Evolutionary conservation across 257 asterid genomes (phyloP), one percentile per base, ranked within the genome.

Genomic region (Plectranthus barbatus): DNA sequence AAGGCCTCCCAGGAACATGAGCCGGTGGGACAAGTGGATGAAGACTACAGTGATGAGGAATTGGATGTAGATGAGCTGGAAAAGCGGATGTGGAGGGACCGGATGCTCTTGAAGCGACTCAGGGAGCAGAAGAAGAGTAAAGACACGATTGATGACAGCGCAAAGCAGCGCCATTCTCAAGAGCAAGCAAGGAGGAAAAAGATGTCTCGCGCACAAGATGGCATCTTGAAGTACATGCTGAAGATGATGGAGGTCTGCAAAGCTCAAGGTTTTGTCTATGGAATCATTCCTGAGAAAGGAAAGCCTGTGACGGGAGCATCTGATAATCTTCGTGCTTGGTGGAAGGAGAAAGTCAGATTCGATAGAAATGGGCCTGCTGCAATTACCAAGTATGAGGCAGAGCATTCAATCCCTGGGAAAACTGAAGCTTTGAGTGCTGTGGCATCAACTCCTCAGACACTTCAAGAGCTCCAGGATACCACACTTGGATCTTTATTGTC

Each of bases 171-270:
- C 1, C 83, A 74, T 21, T 75, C 87, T 1, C 83, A 71, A 50
- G 90, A 84, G 73, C 90, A 80, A 55, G 87, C 87, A 0, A 81
- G 87, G 14, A 47, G 91, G 72, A 84, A 79, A 80, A 84, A 84
- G 48, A 84, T 84, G 91, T 84, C 91, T 21, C 84, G 85, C 0
- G 87, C 90, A 0, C 87, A 83, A 67, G 90, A 83, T 44, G 85
- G 83, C 8, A 84, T 84, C 76, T 60, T 84, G 70, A 84, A 84
- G 52, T 84, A 84, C 23, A 81, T 84, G 90, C 71, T 81, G 51
- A 81, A 81, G 56, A 80, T 79, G 83, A 84, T 84, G 90, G 90
- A 84, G 65, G 87, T 84, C 9, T 81, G 90, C 53, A 70, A 79
- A 60, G 90, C 90, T 66, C 90, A 79, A 49, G 90, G 87, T 5